phyloP scores from a whole-genome alignment of 257 asterid genomes.

The Cruciata laevipes region DNA sequence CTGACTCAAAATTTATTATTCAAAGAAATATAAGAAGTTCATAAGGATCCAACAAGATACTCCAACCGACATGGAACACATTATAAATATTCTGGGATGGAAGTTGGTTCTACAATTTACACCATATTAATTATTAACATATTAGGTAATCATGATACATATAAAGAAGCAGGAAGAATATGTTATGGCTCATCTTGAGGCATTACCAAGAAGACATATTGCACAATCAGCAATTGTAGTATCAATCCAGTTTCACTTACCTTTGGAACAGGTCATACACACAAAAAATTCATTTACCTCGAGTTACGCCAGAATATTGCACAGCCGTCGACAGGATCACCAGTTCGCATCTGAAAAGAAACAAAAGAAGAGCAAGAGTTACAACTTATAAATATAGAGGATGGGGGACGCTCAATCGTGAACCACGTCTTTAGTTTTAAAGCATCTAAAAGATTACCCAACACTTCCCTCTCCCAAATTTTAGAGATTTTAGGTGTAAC shows the following conservation, averaged over 20 bases:
- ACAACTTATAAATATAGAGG: neutral
- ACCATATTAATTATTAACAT: neutral
- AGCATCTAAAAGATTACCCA: neutral
- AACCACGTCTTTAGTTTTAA: neutral
- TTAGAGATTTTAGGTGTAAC: neutral
- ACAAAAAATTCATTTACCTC: constrained; percentile 41
- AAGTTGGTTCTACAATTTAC: neutral
- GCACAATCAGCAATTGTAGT: neutral
- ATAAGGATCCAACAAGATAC: neutral
- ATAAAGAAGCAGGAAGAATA: neutral
- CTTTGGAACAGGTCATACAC: constrained; percentile 11
- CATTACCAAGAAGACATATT: neutral
- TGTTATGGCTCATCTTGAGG: neutral
- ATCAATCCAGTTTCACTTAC: neutral
- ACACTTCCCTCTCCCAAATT: neutral
- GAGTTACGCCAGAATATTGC: constrained; percentile 87
- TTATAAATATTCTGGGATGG: too few species aligned
- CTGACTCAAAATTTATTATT: neutral
- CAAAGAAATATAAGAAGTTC: neutral
- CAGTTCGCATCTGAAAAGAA: constrained; percentile 78
- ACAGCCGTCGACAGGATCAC: constrained; percentile 86
- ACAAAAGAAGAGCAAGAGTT: constrained; percentile 16
- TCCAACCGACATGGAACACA: too few species aligned
- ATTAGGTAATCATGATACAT: neutral
- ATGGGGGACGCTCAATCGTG: neutral